These are phyloP conservation scores for Magnolia officinalis DNA, from an alignment of 164 flowering plant genomes.

Conservation along the genomic window DNA sequence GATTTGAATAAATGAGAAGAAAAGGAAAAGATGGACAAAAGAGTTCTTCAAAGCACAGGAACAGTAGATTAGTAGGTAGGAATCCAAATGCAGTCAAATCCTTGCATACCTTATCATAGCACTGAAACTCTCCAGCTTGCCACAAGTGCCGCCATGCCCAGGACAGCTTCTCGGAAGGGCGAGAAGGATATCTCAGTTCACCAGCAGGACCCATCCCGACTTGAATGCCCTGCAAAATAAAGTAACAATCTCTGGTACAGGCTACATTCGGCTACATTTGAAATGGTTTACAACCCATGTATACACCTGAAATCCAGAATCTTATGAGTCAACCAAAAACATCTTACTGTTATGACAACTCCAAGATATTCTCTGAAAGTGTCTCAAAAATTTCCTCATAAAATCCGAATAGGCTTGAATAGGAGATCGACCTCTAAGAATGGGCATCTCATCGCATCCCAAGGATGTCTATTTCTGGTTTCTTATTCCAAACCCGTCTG, in stretches of 20 bases:
- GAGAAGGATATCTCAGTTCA: constrained; percentile 70
- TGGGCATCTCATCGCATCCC: constrained; percentile 65
- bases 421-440: constrained; percentile 60
- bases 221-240: constrained; percentile 51
- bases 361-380: constrained; percentile 53
- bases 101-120: constrained; percentile 64
- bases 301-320: background rate
- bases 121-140: constrained; percentile 70
- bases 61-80: background rate
- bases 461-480: constrained; percentile 58
- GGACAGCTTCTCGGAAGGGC: constrained; percentile 36
- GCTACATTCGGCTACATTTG: too few relatives aligned
- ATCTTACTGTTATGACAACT: constrained; percentile 42
- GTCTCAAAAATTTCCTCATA: constrained; percentile 59
- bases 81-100: background rate
- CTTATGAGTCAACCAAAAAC: background rate
- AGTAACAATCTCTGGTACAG: background rate
- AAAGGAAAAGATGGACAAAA: background rate
- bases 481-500: constrained; percentile 62
- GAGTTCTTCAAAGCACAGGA: background rate
- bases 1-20: background rate
- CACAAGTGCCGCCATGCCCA: constrained; percentile 32
- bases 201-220: constrained; percentile 84
- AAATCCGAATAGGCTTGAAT: constrained; percentile 68
- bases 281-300: background rate